These are phyloP conservation scores for Pleurozium schreberi DNA, from an alignment of 225 moss, liverwort and hornwort species.

Conservation along the genomic window DNA sequence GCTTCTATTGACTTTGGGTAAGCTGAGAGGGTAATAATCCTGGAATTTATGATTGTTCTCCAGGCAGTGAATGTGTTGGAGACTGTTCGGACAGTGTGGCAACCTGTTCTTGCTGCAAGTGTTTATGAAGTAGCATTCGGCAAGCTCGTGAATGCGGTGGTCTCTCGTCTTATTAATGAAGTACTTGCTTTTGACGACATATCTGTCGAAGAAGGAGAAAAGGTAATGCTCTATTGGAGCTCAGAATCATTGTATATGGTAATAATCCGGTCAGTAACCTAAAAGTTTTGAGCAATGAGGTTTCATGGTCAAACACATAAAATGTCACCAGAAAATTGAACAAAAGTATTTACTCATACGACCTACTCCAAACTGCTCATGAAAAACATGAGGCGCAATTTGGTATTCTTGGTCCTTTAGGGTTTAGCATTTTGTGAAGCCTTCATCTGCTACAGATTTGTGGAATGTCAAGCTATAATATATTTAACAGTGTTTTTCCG, in stretches of 20 bases:
- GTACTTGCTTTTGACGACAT: slow-evolving; percentile 70
- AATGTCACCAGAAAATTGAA: background rate
- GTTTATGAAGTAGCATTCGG: slow-evolving; percentile 38
- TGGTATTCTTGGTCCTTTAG: background rate
- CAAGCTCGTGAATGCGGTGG: slow-evolving; percentile 56
- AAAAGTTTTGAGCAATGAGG: background rate
- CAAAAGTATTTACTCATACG: background rate
- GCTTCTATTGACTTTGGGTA: background rate
- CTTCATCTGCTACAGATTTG: background rate
- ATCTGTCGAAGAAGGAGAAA: slow-evolving; percentile 69
- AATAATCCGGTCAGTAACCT: background rate
- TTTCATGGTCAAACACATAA: background rate
- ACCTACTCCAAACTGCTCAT: background rate
- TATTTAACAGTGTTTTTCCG: background rate
- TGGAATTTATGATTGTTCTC: background rate
- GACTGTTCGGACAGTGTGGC: slow-evolving; percentile 44
- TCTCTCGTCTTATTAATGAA: slow-evolving; percentile 51
- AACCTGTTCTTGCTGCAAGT: slow-evolving; percentile 48
- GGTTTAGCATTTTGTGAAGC: background rate
- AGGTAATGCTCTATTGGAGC: slow-evolving; percentile 32
- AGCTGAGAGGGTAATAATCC: background rate
- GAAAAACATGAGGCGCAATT: background rate
- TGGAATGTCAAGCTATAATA: background rate
- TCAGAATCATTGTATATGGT: background rate
- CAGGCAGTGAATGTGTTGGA: slow-evolving; percentile 43